Evolutionary conservation across 1,284 basidiomycete genomes (phyloP), one percentile per base, ranked within the genome.

Genomic region (Ceratobasidium sp.): DNA sequence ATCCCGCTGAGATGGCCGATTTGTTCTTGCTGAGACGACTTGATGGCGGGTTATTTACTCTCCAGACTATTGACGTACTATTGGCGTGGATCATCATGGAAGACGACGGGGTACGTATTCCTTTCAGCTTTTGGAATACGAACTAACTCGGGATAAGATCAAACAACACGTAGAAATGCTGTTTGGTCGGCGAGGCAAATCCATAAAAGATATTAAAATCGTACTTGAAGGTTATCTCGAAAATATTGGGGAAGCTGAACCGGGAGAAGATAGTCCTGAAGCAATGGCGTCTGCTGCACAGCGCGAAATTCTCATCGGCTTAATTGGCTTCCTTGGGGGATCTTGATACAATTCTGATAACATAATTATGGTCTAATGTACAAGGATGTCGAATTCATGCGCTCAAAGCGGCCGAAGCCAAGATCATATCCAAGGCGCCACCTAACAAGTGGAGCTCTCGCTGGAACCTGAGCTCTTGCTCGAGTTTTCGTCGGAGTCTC

Each of bases 41-140:
- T 29, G 94, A 97, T 68, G 86, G 87, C 1, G 97, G 96, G 0
- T 79, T 98, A 38, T 96, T 92, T 76, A 91, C 90, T 1, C 78
- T 99, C 10, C 96, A 99, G 76, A 91, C 90, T 17, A 86, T 93
- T 25, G 96, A 98, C 78, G 97, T 96, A 72, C 89, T 98, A 57
- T 79, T 98, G 31, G 95, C 92, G 0, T 99, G 97, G 97, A 79
- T 98, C 31, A 86, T 87, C 69, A 97, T 98, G 94, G 97, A 99
- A 80, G 97, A 99, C 75, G 97, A 99, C 75, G 97, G 95, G 34
- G 94, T 96, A 80, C 71, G 91, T 77, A 8, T 55, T 38, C 27
- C 22, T 34, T 25, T 35, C 40, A 53, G 20, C 53, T 27, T 5
- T 20, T 10, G 25, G 22, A 27, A 13, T 45, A 20, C 20, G n/a